Percentiles rank a stretch among this genome's conserved stretches.
Conservation (phyloP, 2,329 filamentous ascomycete genomes). For the Trichoderma endophyticum region DNA sequence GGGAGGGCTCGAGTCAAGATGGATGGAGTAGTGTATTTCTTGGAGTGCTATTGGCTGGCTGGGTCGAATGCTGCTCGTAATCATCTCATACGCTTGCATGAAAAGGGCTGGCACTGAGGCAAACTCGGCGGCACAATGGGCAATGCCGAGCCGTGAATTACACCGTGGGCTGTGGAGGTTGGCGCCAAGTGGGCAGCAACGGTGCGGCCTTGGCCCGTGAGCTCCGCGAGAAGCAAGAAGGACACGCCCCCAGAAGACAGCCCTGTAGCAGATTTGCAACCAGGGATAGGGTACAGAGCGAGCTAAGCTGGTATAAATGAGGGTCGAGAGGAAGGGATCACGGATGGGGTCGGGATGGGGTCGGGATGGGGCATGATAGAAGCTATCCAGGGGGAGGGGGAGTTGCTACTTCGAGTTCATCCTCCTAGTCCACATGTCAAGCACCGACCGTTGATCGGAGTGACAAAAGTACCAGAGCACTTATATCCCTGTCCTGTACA, state of each 20-base stretch:
- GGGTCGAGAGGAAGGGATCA: background rate
- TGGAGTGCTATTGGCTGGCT: background rate
- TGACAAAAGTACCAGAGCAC: background rate
- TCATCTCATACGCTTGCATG: background rate
- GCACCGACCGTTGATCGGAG: background rate
- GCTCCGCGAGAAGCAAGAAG: background rate
- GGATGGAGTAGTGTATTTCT: background rate
- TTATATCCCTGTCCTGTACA: background rate
- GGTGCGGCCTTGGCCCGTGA: background rate
- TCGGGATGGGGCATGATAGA: background rate
- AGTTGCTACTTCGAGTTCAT: background rate
- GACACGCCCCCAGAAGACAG: background rate
- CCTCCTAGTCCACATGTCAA: background rate
- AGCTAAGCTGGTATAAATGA: background rate
- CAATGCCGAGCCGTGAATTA: background rate
- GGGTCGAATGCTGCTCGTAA: background rate
- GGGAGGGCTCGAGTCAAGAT: background rate
- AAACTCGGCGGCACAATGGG: background rate
- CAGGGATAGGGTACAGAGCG: background rate
- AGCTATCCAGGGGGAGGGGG: background rate
- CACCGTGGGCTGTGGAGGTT: background rate
- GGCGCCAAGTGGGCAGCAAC: background rate
- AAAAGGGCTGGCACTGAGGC: background rate
- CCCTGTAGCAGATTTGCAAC: background rate
- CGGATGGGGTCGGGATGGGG: background rate